Base-by-base conservation (phyloP, 345 rosid genomes). In the Carallia brachiata region DNA sequence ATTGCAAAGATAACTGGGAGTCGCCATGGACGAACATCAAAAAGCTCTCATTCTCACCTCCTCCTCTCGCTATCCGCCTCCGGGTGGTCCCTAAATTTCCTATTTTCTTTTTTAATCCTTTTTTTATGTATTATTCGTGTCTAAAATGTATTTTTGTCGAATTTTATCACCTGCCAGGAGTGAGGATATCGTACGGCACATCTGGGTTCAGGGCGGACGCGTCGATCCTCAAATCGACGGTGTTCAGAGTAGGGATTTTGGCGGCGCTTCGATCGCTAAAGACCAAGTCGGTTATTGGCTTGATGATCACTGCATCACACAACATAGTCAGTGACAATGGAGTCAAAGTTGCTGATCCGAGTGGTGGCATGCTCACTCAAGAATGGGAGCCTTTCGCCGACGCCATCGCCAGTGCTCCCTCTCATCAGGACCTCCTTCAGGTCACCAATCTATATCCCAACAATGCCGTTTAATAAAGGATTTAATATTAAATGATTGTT, bases 311-410 rank as follows among this genome's bases (percentile, higher is more conserved):
- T 3, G 99, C 97, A 19, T 95, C 97, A 3, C 99, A 92, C 80
- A 95, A 94, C 72, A 63, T 84, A 79, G 83, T 81, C 66, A 78
- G 83, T n/a, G 97, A 95, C 68, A 92, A 95, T 69, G 99, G 99
- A 55, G 78, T 92, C 77, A 95, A 95, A 78, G 79, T 95, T 67
- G 75, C 91, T 18, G 99, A 92, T 70, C 96, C 99, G 15, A 80
- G 77, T 31, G 99, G 99, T 0, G 89, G 85, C 2, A 88, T 94
- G 97, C 92, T 92, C 73, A 83, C 93, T 64, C 97, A 88, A 70
- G 86, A 84, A n/a, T 94, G 99, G 99, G 97, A 92, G 69, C 99
- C 99, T 0, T 90, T 94, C 40, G 93, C 97, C 0, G 91, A 92
- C 77, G 83, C 89, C 31, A 84, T 94, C 68, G 93, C 96, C 13